Evolutionary conservation across 768 basidiomycete species (phyloP), one percentile per base, ranked within the genome.

Genomic region (Leccinum disarticulatum): DNA sequence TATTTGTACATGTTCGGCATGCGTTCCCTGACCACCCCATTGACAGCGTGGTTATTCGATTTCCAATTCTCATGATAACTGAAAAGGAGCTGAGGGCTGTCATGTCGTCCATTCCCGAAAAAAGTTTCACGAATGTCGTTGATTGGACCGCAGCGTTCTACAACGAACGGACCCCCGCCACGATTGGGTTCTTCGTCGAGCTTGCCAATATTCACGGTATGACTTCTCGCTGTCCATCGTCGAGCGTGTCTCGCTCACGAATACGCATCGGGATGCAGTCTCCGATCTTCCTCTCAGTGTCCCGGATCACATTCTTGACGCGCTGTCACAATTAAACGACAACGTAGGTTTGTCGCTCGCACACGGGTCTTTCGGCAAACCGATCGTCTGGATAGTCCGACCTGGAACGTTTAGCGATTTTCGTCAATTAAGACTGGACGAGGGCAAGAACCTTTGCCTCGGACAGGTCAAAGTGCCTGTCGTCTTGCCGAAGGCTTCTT

Each of bases 391-490:
- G 28, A 55, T 72, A 8, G 62, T 70, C 19, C 48, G 54, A 33
- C 9, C 54, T 1, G 68, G 66, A 15, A 68, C 71, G 6, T 71
- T 71, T 48, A 55, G 58, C 7, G 69, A 58, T 1, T 72, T 62
- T 41, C 58, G 63, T n/a, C 64, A 59, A n/a, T 31, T 61, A 36
- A 70, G 54, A 27, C 52, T 56, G 10, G 66, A 71, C 28, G 54
- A 56, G 36, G 9, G 17, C 1, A 55, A 55, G 2, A 27, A 47
- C 1, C 52, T 60, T 1, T 22, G 22, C 22, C 22, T 22, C 1
- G 66, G 64, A 11, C 64, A 68, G 46, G 46, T 68, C 46, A 70
- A 70, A 9, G 60, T 68, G 31, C 70, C 65, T 0, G 61, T 70
- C 14, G 61, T 67, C n/a, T n/a, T 70, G 5, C 61, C 61, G 30